Base-by-base conservation (phyloP, 352 stramenopile species). In the Aphanomyces euteiches region DNA sequence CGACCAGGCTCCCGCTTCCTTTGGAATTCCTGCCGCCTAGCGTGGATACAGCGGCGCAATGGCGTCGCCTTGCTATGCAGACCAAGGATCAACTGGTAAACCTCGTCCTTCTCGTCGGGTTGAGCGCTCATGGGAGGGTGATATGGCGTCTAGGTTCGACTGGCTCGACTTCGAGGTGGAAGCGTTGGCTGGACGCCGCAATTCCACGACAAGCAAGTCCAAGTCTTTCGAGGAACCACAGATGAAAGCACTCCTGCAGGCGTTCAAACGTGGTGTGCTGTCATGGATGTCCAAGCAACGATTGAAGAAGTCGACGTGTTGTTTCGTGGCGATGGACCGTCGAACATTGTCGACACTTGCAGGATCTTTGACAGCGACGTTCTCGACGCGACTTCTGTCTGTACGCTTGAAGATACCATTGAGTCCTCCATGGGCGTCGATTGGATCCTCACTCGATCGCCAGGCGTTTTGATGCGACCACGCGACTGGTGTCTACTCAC, bases 401-500 rank as follows among this genome's bases (percentile, higher is more conserved):
- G 36, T 37, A 61, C 54, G 7, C n/a, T 61, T 5, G 54, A 61
- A 1, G 34, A 43, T n/a, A 40, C 54, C 0, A 28, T 37, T 10
- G 54, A 19, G 54, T 1, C 54, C 17, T 40, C 54, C 17, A 17
- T 61, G 17, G 54, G 54, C 19, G 34, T 61, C 15, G 28, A 61
- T 28, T 61, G 54, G 54, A 28, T 61, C 19, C 54, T 61, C 19
- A 61, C 54, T 10, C 54, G 54, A 6, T 15, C 54, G 15, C 19
- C 37, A 12, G 54, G 54, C 7, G 8, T 37, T 17, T 41, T 61
- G 28, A 45, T 37, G 13, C 13, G 17, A n/a, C 54, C 28, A 13
- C 54, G 54, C 28, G 54, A 61, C n/a, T 61, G 54, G 54, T 61
- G 54, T 40, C 34, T 61, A 12, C 54, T 61, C 19, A 61, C 54